Percentiles rank a stretch among this genome's conserved stretches.
Conservation (phyloP, 208 protist genomes). For the Acanthamoeba sp. region DNA sequence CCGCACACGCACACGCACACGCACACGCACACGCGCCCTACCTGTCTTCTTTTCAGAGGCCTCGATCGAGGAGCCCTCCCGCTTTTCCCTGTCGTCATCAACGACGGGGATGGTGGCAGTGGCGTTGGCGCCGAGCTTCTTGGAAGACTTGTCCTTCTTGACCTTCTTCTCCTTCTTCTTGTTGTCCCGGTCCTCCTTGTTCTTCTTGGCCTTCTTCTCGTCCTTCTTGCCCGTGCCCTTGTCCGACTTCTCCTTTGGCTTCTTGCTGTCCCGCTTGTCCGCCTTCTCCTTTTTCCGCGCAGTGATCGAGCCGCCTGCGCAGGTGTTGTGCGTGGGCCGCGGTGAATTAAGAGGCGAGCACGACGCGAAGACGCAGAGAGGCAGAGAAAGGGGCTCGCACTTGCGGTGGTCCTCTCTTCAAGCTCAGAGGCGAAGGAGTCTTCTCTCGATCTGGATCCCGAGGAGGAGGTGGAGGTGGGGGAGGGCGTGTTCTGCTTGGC, state of each 20-base stretch:
- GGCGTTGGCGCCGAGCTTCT: neutral
- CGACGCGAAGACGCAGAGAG: neutral
- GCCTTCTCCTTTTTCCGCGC: neutral
- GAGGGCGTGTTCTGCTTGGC: neutral
- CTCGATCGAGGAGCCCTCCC: no score
- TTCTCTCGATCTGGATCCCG: neutral
- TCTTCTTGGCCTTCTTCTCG: slow-evolving; percentile 73
- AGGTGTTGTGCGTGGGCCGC: neutral
- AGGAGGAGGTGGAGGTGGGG: neutral
- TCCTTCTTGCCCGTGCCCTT: slow-evolving; percentile 4
- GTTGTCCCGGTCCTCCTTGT: neutral
- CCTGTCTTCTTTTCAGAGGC: neutral
- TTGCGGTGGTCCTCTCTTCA: neutral
- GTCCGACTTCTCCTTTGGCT: neutral
- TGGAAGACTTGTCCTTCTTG: slow-evolving; percentile 13
- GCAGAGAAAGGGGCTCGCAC: neutral
- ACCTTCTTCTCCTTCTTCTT: slow-evolving; percentile 59
- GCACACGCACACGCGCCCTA: neutral
- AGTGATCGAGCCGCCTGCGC: neutral
- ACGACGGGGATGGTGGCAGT: neutral
- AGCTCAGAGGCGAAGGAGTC: neutral
- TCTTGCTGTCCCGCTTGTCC: neutral
- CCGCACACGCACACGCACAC: neutral
- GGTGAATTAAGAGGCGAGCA: neutral
- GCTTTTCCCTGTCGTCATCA: neutral